phyloP scores from a whole-genome alignment of 2,329 filamentous ascomycete genomes.

The Coniella vitis region DNA sequence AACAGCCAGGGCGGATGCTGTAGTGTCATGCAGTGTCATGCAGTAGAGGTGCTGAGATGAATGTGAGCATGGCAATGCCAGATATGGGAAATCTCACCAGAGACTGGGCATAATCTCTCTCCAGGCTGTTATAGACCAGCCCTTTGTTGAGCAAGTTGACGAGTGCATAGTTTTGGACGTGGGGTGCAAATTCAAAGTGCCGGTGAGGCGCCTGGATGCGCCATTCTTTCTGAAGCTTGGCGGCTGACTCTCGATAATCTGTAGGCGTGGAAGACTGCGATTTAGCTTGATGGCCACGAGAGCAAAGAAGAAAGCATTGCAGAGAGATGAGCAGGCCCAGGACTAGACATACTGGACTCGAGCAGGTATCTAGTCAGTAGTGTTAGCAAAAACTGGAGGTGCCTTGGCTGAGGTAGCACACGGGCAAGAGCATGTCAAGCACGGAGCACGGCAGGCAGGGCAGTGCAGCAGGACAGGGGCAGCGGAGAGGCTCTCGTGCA shows the following conservation, averaged over 20 bases:
- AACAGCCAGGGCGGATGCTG: background rate
- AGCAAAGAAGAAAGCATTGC: background rate
- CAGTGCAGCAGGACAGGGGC: background rate
- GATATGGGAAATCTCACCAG: constrained; percentile 34
- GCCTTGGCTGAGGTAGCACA: constrained; percentile 16
- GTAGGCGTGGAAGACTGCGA: constrained; percentile 26
- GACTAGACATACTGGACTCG: constrained; percentile 51
- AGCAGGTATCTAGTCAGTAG: constrained; percentile 44
- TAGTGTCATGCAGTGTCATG: constrained; percentile 2
- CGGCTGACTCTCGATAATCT: constrained; percentile 63
- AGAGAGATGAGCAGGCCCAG: background rate
- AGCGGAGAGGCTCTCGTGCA: no score
- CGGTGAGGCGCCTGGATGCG: constrained; percentile 55
- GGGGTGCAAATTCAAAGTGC: constrained; percentile 56
- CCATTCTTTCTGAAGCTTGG: constrained; percentile 65
- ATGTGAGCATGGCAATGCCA: no score
- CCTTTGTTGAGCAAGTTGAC: constrained; percentile 58
- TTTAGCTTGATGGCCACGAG: constrained; percentile 21
- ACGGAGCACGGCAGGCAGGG: background rate
- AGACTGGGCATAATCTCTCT: constrained; percentile 46
- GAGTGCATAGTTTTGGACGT: constrained; percentile 59
- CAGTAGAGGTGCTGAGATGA: background rate
- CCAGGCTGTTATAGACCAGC: constrained; percentile 52
- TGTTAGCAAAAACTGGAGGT: constrained; percentile 17
- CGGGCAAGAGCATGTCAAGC: constrained; percentile 8